Evolutionary conservation across 805 yeast species (phyloP).

Genomic region (Saturnispora mendoncae): DNA sequence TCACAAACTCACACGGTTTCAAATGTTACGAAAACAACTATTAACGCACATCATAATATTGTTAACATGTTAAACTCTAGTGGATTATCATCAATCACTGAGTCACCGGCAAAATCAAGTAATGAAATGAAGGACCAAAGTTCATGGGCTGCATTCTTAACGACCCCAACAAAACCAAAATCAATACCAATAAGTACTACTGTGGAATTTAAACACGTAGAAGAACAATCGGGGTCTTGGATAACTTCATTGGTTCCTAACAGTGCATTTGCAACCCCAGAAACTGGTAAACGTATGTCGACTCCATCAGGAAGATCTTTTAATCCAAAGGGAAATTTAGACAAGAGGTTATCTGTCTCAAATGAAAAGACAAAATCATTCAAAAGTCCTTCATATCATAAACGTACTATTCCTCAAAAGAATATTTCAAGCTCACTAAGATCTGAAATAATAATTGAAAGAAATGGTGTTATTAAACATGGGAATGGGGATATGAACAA

Average conservation of each 20-base stretch:
- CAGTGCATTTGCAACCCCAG: constrained; percentile 26
- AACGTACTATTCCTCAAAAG: background rate
- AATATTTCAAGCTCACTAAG: constrained; percentile 1
- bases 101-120: constrained; percentile 6
- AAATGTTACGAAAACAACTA: background rate
- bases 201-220: constrained; percentile 1
- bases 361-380: background rate
- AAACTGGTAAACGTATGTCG: constrained; percentile 25
- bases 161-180: constrained; percentile 9
- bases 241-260: constrained; percentile 24
- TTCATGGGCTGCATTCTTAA: constrained; percentile 1
- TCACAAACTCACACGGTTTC: constrained; percentile 7
- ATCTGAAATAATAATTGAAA: constrained; percentile 35
- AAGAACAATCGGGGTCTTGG: constrained; percentile 18
- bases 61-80: constrained; percentile 12
- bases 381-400: background rate
- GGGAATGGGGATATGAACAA: constrained; percentile 32
- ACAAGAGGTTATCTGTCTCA: background rate
- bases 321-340: constrained; percentile 2
- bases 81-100: constrained; percentile 3
- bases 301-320: constrained; percentile 18
- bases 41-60: constrained; percentile 14
- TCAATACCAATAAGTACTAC: constrained; percentile 4
- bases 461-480: constrained; percentile 36
- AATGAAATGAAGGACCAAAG: background rate